phyloP scores from a whole-genome alignment of 352 stramenopile species.

The Thalassiosira mediterranea region DNA sequence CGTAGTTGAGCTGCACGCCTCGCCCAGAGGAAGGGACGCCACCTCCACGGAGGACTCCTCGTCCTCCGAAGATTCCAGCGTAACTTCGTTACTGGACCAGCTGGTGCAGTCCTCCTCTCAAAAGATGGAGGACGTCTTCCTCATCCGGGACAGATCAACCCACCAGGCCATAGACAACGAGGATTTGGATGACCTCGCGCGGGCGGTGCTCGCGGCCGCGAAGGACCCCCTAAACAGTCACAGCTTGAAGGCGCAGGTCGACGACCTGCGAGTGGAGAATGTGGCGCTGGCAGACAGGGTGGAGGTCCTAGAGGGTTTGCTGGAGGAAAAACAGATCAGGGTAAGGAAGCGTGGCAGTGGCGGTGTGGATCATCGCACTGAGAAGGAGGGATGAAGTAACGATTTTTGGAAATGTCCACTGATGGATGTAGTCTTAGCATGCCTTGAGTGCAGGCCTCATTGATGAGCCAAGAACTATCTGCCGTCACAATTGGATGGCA shows the following conservation, averaged over 20 bases:
- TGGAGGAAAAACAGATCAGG: slow-evolving; percentile 57
- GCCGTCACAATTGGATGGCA: no score
- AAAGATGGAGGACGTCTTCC: slow-evolving; percentile 63
- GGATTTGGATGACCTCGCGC: slow-evolving; percentile 58
- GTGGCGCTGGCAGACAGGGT: slow-evolving; percentile 53
- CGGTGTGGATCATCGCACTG: no score
- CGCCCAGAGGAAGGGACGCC: neutral
- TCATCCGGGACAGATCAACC: slow-evolving; percentile 52
- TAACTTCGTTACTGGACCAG: neutral
- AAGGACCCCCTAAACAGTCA: slow-evolving; percentile 62
- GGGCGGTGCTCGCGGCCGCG: slow-evolving; percentile 55
- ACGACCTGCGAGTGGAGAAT: slow-evolving; percentile 58
- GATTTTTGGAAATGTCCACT: no score
- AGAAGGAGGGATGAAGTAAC: no score
- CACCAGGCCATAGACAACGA: slow-evolving; percentile 62
- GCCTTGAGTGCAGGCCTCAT: no score
- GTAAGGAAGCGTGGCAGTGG: slow-evolving; percentile 18
- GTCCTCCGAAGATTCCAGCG: neutral
- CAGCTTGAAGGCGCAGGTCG: slow-evolving; percentile 51
- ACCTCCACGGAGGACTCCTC: neutral
- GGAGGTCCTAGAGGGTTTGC: slow-evolving; percentile 51
- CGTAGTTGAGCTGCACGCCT: slow-evolving; percentile 60
- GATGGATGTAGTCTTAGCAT: no score
- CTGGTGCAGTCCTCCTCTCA: neutral
- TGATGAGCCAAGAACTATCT: no score